Evolutionary conservation across 768 basidiomycete species (phyloP).

Genomic region (Dioszegia crocea): DNA sequence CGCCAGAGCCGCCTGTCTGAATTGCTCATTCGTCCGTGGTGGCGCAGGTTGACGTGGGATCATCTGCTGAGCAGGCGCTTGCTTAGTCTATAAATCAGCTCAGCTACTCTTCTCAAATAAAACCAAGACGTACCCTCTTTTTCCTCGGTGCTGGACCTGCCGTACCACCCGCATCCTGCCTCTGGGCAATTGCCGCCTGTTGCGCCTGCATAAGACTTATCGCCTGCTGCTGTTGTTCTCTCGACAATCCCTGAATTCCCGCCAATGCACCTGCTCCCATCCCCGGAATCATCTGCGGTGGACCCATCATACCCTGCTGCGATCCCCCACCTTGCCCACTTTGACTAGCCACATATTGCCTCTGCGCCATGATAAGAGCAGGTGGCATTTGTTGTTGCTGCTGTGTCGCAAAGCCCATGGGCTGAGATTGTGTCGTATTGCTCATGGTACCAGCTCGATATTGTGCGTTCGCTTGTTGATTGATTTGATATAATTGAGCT

Average conservation of each 20-base stretch:
- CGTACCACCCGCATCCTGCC: neutral
- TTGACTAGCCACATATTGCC: neutral
- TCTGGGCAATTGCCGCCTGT: conserved; percentile 1
- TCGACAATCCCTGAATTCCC: neutral
- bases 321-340: too few relatives aligned
- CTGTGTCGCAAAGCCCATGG: too few relatives aligned
- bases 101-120: neutral
- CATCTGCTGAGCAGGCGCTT: conserved; percentile 8
- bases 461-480: too few relatives aligned
- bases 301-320: conserved; percentile 7
- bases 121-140: conserved; percentile 6
- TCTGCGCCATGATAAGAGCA: conserved; percentile 1
- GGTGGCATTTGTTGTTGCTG: conserved; percentile 2
- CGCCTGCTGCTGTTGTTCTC: conserved; percentile 7
- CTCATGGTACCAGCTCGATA: too few relatives aligned
- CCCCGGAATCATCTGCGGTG: neutral
- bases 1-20: conserved; percentile 20
- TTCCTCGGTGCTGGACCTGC: conserved; percentile 3
- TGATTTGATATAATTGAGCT: too few relatives aligned
- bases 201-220: conserved; percentile 6
- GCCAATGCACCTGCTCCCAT: neutral
- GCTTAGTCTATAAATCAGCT: conserved; percentile 1
- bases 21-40: conserved; percentile 19
- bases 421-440: too few relatives aligned
- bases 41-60: conserved; percentile 10